Percentiles rank a stretch among this genome's conserved stretches.
These are phyloP conservation scores for Dipteronia sinensis DNA, from an alignment of 345 rosid genomes.

Conservation along the genomic window DNA sequence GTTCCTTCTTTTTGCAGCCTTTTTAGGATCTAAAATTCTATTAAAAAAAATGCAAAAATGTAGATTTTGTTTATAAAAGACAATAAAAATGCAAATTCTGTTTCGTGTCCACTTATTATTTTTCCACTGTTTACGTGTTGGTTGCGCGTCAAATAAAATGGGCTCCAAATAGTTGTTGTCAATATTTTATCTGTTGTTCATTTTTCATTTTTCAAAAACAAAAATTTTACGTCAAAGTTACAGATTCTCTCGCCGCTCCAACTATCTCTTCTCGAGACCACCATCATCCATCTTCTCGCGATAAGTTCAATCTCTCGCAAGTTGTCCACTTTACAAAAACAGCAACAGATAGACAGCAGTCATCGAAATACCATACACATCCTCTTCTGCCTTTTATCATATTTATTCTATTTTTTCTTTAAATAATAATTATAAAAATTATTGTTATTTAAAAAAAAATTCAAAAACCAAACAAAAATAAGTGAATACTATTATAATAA, in stretches of 20 bases:
- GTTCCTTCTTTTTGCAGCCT: too few relatives aligned
- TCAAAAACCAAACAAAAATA: too few relatives aligned
- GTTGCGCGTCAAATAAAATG: conserved; percentile 19
- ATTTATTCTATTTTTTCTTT: too few relatives aligned
- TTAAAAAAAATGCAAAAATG: too few relatives aligned
- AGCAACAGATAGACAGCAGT: not conserved
- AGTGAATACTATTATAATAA: too few relatives aligned
- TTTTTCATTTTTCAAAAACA: not conserved
- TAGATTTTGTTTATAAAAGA: too few relatives aligned
- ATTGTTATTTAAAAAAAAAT: too few relatives aligned
- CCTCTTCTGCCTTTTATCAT: too few relatives aligned
- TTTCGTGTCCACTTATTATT: not conserved
- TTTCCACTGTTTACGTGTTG: conserved; percentile 17
- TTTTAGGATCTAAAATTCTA: too few relatives aligned
- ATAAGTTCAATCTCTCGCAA: not conserved
- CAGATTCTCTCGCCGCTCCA: not conserved
- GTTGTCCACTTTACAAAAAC: not conserved
- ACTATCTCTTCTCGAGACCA: not conserved
- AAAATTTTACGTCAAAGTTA: not conserved
- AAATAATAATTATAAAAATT: too few relatives aligned
- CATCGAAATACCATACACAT: too few relatives aligned
- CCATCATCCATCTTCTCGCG: conserved; percentile 12
- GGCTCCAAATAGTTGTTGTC: not conserved
- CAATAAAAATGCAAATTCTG: too few relatives aligned
- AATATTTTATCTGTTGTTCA: not conserved